Evolutionary conservation across 768 basidiomycete species (phyloP).

Genomic region (Pisolithus microcarpus): DNA sequence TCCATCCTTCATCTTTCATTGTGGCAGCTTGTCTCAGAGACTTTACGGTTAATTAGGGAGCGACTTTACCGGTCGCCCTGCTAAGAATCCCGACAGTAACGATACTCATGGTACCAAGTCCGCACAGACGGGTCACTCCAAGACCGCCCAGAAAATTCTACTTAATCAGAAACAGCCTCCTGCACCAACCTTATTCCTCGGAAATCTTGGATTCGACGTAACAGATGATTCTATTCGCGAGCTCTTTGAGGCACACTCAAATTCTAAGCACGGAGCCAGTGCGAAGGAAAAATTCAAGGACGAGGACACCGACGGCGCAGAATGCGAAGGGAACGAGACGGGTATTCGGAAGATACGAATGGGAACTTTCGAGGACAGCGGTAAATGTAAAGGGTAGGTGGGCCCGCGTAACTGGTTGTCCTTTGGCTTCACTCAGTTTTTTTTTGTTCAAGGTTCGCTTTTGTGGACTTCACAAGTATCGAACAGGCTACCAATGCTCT

Average conservation of each 20-base stretch:
- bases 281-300: constrained; percentile 28
- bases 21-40: constrained; percentile 1
- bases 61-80: constrained; percentile 66
- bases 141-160: constrained; percentile 74
- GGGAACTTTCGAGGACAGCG: constrained; percentile 95
- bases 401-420: constrained; percentile 14
- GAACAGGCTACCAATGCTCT: constrained; percentile 79
- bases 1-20: not conserved
- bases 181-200: constrained; percentile 83
- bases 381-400: constrained; percentile 94
- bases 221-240: constrained; percentile 70
- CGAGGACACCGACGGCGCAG: constrained; percentile 25
- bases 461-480: constrained; percentile 79
- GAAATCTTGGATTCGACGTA: constrained; percentile 88
- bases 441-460: constrained; percentile 63
- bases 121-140: constrained; percentile 39
- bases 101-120: constrained; percentile 21
- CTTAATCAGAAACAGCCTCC: constrained; percentile 74
- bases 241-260: constrained; percentile 64
- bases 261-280: constrained; percentile 17
- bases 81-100: constrained; percentile 30
- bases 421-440: not conserved
- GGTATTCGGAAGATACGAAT: constrained; percentile 82
- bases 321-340: constrained; percentile 25
- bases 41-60: constrained; percentile 41